These are phyloP conservation scores for Triadica sebifera DNA, from an alignment of 345 rosid species.

Conservation along the genomic window DNA sequence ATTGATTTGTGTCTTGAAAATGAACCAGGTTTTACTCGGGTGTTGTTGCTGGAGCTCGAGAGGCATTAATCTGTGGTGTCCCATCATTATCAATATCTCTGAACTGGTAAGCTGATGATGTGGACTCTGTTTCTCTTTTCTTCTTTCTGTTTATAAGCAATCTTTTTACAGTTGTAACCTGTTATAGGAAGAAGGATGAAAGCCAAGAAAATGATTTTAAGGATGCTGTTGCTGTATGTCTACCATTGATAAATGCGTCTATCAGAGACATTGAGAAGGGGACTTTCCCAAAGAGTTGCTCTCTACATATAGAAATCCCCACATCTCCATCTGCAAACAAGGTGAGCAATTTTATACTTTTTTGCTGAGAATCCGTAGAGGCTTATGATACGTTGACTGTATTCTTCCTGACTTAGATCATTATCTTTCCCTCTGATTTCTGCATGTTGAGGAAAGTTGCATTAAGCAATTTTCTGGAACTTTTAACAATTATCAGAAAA, in stretches of 20 bases:
- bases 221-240: conserved; percentile 80
- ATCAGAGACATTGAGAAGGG: conserved; percentile 83
- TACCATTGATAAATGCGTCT: conserved; percentile 76
- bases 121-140: conserved; percentile 5
- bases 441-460: too few species aligned
- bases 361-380: neutral
- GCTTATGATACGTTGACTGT: neutral
- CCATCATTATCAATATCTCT: conserved; percentile 90
- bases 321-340: conserved; percentile 74
- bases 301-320: conserved; percentile 71
- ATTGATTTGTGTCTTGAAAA: conserved; percentile 29
- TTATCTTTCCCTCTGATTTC: too few species aligned
- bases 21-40: conserved; percentile 83
- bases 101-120: conserved; percentile 61
- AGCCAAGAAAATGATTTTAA: conserved; percentile 87
- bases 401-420: neutral
- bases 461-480: too few species aligned
- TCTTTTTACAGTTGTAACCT: neutral
- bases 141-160: conserved; percentile 7
- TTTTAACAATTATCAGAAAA: too few species aligned
- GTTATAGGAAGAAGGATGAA: conserved; percentile 89
- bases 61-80: conserved; percentile 80
- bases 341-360: conserved; percentile 39
- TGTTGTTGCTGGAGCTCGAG: conserved; percentile 89
- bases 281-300: conserved; percentile 67